Conservation (phyloP, 805 yeast genomes). For the Alloascoidea africana region DNA sequence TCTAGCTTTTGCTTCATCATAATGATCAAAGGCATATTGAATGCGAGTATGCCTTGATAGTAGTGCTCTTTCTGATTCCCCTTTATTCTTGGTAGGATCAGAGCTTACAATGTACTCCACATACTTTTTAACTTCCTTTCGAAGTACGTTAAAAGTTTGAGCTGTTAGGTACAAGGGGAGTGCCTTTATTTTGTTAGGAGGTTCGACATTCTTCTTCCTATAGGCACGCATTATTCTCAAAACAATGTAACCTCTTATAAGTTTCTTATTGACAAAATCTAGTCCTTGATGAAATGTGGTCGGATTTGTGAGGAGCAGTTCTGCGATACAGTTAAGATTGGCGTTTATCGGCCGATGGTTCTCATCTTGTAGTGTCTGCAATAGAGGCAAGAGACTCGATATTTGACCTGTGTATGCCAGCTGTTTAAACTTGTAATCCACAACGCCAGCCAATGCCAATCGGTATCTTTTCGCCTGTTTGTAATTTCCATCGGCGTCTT, state of each 20-base stretch:
- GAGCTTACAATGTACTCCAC: no score
- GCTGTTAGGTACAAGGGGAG: no score
- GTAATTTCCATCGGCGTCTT: not conserved
- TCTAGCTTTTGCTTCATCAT: no score
- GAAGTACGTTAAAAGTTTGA: no score
- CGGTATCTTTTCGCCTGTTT: not conserved
- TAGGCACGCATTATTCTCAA: not conserved
- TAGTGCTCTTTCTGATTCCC: no score
- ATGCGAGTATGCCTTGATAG: no score
- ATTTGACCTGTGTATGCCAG: conserved; percentile 4
- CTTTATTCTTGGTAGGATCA: no score
- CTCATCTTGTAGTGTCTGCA: not conserved
- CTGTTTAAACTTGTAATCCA: conserved; percentile 9
- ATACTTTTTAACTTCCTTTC: no score
- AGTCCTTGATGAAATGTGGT: conserved; percentile 4
- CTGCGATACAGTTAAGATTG: conserved; percentile 7
- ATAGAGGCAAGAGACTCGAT: conserved; percentile 4
- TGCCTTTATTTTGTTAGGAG: no score
- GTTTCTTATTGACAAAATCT: conserved; percentile 6
- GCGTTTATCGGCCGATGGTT: conserved; percentile 8
- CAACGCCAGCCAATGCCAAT: conserved; percentile 2
- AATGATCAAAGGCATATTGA: no score
- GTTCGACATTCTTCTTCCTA: no score
- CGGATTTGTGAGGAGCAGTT: conserved; percentile 4
- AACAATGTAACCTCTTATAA: conserved; percentile 3